phyloP scores from a whole-genome alignment of 2,329 filamentous ascomycete species.

The Colletotrichum navitas region DNA sequence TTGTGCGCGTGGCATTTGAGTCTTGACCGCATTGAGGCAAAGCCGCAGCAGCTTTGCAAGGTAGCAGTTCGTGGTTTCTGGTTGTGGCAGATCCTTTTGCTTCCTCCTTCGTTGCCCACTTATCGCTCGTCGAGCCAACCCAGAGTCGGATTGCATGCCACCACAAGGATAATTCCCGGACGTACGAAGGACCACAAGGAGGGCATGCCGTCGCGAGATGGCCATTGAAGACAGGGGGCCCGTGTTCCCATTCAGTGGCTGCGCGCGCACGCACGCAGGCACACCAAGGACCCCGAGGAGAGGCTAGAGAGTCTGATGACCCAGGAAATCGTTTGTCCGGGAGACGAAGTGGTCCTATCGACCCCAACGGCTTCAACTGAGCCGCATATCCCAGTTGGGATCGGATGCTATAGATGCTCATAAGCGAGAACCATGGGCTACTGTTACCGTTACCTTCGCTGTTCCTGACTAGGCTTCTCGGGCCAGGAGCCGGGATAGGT shows the following conservation, averaged over 20 bases:
- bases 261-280: not conserved
- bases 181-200: not conserved
- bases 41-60: conserved; percentile 34
- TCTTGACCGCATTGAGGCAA: conserved; percentile 36
- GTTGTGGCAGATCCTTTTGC: conserved; percentile 29
- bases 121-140: conserved; percentile 17
- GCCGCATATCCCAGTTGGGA: conserved; percentile 4
- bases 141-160: conserved; percentile 12
- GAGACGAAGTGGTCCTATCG: not conserved
- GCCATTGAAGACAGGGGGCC: conserved; percentile 6
- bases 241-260: not conserved
- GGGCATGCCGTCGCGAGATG: not conserved
- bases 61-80: conserved; percentile 17
- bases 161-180: not conserved
- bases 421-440: not conserved
- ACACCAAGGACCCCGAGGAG: not conserved
- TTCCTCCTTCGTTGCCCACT: conserved; percentile 9
- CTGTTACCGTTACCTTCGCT: not conserved
- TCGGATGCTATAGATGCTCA: not conserved
- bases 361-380: not conserved
- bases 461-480: conserved; percentile 7
- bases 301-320: not conserved
- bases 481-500: conserved; percentile 3
- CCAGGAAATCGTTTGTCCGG: not conserved
- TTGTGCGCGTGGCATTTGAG: conserved; percentile 26